phyloP scores from a whole-genome alignment of 2,329 filamentous ascomycete species.

The Verticillium zaregamsianum region DNA sequence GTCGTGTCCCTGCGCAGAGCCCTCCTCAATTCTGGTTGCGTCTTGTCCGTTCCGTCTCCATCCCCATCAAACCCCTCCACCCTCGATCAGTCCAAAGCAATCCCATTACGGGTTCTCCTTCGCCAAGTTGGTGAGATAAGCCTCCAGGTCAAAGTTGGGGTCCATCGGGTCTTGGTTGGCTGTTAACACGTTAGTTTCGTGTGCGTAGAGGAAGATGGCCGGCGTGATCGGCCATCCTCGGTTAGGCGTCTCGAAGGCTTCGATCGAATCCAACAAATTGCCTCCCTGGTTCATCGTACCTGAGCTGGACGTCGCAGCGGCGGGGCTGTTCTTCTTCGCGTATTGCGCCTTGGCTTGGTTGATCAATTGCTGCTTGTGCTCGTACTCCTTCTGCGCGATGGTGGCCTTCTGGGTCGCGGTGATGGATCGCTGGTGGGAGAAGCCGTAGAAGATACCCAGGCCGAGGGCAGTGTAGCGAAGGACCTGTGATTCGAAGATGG shows the following conservation, averaged over 20 bases:
- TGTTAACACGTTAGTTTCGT: conserved; percentile 24
- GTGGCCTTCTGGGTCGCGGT: conserved; percentile 65
- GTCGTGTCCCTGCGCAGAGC: conserved; percentile 10
- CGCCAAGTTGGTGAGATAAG: conserved; percentile 64
- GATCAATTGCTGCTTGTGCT: conserved; percentile 89
- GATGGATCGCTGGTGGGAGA: conserved; percentile 87
- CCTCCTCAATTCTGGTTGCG: conserved; percentile 12
- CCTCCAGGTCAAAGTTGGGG: conserved; percentile 91
- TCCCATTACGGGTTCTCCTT: conserved; percentile 45
- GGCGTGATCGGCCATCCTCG: not conserved
- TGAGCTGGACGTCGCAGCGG: conserved; percentile 18
- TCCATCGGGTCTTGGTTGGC: conserved; percentile 74
- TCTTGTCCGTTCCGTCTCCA: conserved; percentile 22
- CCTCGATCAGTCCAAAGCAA: conserved; percentile 4
- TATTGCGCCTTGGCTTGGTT: conserved; percentile 89
- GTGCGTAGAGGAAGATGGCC: not conserved
- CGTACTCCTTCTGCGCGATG: conserved; percentile 75
- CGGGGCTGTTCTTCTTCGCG: conserved; percentile 65
- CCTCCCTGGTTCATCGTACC: conserved; percentile 13
- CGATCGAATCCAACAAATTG: not conserved
- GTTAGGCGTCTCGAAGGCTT: not conserved
- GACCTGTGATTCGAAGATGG: conserved; percentile 56
- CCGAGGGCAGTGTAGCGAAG: conserved; percentile 94
- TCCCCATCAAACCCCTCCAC: conserved; percentile 18
- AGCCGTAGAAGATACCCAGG: conserved; percentile 89